phyloP scores from a whole-genome alignment of 768 basidiomycete genomes.

The Tulasnella calospora region DNA sequence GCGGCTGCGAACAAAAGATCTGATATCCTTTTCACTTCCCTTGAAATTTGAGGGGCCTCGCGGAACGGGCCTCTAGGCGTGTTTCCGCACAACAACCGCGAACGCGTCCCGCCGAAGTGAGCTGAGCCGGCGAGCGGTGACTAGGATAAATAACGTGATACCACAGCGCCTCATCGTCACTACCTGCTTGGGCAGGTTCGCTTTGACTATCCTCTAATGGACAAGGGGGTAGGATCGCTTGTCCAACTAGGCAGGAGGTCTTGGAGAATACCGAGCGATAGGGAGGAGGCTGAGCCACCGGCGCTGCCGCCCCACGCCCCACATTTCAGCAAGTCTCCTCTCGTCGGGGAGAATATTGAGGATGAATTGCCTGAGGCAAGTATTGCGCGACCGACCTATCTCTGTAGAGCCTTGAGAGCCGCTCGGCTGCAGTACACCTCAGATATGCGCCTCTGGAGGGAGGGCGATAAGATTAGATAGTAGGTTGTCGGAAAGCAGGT shows the following conservation, averaged over 20 bases:
- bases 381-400: background rate
- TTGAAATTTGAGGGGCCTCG: background rate
- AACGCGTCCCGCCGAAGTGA: background rate
- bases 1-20: background rate
- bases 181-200: background rate
- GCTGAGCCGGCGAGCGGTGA: background rate
- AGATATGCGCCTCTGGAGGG: background rate
- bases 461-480: slow-evolving; percentile 5
- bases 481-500: background rate
- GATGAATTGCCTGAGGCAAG: background rate
- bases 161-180: background rate
- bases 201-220: background rate
- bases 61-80: background rate
- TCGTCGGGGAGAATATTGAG: background rate
- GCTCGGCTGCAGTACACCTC: background rate
- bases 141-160: slow-evolving; percentile 10
- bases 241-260: background rate
- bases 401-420: slow-evolving; percentile 2
- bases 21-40: background rate
- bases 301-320: slow-evolving; percentile 3
- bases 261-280: background rate
- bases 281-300: slow-evolving; percentile 8
- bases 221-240: background rate
- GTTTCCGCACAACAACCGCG: background rate
- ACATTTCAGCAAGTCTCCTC: background rate